Conservation (phyloP, 148 eudicot species). For the Polygonum aviculare region DNA sequence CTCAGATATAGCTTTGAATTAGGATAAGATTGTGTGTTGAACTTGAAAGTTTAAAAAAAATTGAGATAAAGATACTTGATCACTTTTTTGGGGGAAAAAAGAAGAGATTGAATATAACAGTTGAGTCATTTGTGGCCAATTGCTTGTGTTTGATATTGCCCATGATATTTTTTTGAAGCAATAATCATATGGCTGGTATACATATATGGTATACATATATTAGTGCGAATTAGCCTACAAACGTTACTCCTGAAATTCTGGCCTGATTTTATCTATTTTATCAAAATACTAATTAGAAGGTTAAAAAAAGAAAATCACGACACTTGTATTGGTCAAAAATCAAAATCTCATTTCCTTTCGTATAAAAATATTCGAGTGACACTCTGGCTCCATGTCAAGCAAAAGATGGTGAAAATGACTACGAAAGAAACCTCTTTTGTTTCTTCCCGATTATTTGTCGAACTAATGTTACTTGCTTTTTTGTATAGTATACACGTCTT, state of each 20-base stretch:
- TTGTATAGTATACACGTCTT: not conserved
- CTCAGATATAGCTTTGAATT: not conserved
- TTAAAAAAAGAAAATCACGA: not conserved
- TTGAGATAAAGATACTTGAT: not conserved
- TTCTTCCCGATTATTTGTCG: not conserved
- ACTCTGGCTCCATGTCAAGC: conserved; percentile 9
- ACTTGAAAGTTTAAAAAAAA: no score
- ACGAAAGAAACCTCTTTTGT: not conserved
- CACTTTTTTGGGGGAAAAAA: not conserved
- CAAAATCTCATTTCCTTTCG: not conserved
- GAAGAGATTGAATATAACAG: not conserved
- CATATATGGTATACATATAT: no score
- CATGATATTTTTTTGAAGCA: not conserved
- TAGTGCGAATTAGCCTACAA: not conserved
- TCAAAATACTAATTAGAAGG: not conserved
- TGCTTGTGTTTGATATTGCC: not conserved
- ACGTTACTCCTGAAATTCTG: not conserved
- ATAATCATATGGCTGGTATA: not conserved
- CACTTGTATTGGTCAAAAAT: not conserved
- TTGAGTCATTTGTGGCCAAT: not conserved
- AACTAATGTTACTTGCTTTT: not conserved
- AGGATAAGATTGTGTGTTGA: no score
- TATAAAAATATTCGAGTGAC: not conserved
- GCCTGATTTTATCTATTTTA: not conserved
- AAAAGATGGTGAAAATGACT: conserved; percentile 7